Evolutionary conservation across 1,284 basidiomycete species (phyloP).

Genomic region (Cutaneotrichosporon sp.): DNA sequence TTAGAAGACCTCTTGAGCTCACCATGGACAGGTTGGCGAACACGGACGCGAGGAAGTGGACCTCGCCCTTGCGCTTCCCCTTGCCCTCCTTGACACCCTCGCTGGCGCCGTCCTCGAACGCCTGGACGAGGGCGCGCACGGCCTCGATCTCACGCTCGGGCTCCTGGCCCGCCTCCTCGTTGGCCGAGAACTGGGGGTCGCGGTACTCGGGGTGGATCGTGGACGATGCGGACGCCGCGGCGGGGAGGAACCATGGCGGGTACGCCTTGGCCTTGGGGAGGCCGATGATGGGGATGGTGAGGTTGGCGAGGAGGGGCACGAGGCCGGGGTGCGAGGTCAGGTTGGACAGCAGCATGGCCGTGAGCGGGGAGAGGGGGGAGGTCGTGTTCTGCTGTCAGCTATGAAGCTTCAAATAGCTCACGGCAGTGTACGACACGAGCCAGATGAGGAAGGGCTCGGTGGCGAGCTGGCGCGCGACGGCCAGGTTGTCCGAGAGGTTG

Average conservation of each 20-base stretch:
- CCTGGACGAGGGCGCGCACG: conserved; percentile 76
- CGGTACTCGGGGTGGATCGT: conserved; percentile 52
- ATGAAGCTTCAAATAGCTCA: conserved; percentile 53
- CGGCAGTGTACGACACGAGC: conserved; percentile 86
- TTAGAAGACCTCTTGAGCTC: no score
- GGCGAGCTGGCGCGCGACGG: conserved; percentile 69
- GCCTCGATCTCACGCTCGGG: conserved; percentile 62
- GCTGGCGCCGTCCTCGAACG: conserved; percentile 74
- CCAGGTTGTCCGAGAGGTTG: conserved; percentile 85
- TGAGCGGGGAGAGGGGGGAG: conserved; percentile 87
- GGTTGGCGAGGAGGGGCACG: conserved; percentile 66
- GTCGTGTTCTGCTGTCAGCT: conserved; percentile 66
- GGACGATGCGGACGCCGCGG: conserved; percentile 72
- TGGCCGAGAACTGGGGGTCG: conserved; percentile 56
- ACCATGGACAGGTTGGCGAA: conserved; percentile 87
- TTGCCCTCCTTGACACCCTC: conserved; percentile 58
- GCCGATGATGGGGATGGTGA: conserved; percentile 68
- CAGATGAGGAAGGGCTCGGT: conserved; percentile 78
- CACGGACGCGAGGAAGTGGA: conserved; percentile 87
- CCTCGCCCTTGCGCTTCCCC: conserved; percentile 64
- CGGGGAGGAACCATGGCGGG: conserved; percentile 64
- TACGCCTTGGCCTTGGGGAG: conserved; percentile 54
- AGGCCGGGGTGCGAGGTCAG: conserved; percentile 76
- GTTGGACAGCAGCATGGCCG: conserved; percentile 96
- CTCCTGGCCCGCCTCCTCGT: conserved; percentile 63